Percentiles rank a stretch among this genome's conserved stretches.
phyloP scores from a whole-genome alignment of 768 basidiomycete genomes.

The Lanmaoa rubissima region DNA sequence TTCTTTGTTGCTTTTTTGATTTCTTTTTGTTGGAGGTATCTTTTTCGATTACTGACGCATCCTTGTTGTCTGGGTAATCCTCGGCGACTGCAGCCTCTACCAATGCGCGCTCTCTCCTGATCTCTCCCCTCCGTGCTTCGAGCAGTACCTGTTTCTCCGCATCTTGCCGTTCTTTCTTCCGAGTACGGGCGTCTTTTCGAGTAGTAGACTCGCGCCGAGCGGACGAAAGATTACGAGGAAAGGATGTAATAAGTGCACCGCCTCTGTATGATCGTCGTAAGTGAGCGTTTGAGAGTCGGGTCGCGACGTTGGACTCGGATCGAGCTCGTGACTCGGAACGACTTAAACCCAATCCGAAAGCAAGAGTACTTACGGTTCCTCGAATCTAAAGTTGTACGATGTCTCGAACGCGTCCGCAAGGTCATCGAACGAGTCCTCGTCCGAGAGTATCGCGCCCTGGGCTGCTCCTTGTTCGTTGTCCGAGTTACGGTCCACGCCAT shows the following conservation, averaged over 20 bases:
- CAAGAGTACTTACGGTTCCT: constrained; percentile 74
- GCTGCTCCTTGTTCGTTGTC: constrained; percentile 26
- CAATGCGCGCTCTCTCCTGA: constrained; percentile 65
- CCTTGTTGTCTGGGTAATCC: constrained; percentile 66
- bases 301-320: background rate
- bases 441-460: constrained; percentile 37
- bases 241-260: constrained; percentile 62
- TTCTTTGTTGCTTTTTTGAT: constrained; percentile 30
- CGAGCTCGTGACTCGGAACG: background rate
- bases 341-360: background rate
- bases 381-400: constrained; percentile 98
- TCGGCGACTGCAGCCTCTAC: constrained; percentile 69
- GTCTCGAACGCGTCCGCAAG: constrained; percentile 89
- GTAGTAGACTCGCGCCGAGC: constrained; percentile 73
- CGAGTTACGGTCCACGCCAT: constrained; percentile 5
- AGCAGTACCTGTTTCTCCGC: constrained; percentile 63
- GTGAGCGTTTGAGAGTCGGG: background rate
- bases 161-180: constrained; percentile 74
- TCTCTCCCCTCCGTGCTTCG: constrained; percentile 74
- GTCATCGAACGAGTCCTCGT: constrained; percentile 84
- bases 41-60: no score
- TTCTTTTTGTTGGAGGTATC: constrained; percentile 57
- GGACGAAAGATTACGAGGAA: constrained; percentile 71
- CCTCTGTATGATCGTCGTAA: constrained; percentile 43
- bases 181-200: constrained; percentile 82